Evolutionary conservation across 345 rosid genomes (phyloP).

Genomic region (Rhodomyrtus tomentosa): DNA sequence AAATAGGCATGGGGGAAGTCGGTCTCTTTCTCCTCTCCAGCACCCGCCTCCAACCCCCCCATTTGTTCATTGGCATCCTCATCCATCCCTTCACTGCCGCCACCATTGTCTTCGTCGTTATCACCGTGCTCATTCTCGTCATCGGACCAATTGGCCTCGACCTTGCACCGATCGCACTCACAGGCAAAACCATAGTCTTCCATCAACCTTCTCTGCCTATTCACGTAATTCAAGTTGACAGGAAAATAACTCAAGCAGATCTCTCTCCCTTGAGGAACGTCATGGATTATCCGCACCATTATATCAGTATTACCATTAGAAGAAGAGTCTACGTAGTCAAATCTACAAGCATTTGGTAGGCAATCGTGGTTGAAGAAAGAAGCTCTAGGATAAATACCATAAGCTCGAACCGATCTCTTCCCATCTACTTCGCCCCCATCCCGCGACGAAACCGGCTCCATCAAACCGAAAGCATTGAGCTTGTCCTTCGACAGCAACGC

Average conservation of each 20-base stretch:
- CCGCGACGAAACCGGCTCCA: slow-evolving; percentile 40
- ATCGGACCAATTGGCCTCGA: slow-evolving; percentile 84
- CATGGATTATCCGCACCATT: slow-evolving; percentile 71
- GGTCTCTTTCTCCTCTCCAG: slow-evolving; percentile 3
- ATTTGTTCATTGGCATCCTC: slow-evolving; percentile 28
- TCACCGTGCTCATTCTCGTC: slow-evolving; percentile 24
- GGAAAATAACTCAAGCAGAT: slow-evolving; percentile 90
- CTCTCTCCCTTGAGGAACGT: slow-evolving; percentile 75
- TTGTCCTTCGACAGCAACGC: slow-evolving; percentile 57
- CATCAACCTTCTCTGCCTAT: slow-evolving; percentile 46
- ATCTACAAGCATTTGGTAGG: slow-evolving; percentile 95
- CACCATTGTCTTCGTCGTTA: slow-evolving; percentile 17
- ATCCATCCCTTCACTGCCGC: slow-evolving; percentile 17
- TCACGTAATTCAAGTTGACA: slow-evolving; percentile 47
- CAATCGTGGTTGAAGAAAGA: slow-evolving; percentile 85
- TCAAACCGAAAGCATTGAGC: slow-evolving; percentile 73
- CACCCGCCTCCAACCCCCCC: slow-evolving; percentile 10
- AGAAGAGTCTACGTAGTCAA: slow-evolving; percentile 59
- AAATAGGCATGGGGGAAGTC: slow-evolving; percentile 85
- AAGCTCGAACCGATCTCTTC: slow-evolving; percentile 58
- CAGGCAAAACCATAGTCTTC: slow-evolving; percentile 78
- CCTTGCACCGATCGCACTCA: slow-evolving; percentile 80
- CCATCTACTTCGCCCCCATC: background rate
- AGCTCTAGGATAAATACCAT: slow-evolving; percentile 65
- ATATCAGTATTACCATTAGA: slow-evolving; percentile 42